These are phyloP conservation scores for Gaeumannomyces sp. DNA, from an alignment of 2,329 filamentous ascomycete species.

Conservation along the genomic window DNA sequence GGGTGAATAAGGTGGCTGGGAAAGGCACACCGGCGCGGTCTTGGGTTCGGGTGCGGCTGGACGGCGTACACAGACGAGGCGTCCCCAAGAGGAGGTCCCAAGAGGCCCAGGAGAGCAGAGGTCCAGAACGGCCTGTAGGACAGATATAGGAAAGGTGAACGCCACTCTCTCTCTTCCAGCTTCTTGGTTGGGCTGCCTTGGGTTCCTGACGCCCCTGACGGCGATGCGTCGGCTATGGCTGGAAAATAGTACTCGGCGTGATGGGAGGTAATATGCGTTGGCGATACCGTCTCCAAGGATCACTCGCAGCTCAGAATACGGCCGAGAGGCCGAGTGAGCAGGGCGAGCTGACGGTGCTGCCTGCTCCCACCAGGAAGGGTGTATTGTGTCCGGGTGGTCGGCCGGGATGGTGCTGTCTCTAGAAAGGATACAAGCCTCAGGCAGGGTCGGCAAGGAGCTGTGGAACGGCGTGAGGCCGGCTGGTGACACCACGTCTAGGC, in stretches of 20 bases:
- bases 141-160: not conserved
- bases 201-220: no score
- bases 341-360: not conserved
- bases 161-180: not conserved
- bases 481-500: not conserved
- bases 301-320: not conserved
- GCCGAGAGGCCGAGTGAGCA: not conserved
- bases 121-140: not conserved
- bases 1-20: no score
- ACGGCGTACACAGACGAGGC: not conserved
- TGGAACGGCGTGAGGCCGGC: not conserved
- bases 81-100: not conserved
- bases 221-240: not conserved
- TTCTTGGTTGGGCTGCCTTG: not conserved
- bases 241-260: not conserved
- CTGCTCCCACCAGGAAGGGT: not conserved
- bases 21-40: no score
- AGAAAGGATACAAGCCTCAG: not conserved
- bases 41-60: not conserved
- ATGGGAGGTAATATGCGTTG: not conserved
- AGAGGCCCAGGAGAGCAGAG: not conserved
- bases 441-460: not conserved
- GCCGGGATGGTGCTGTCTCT: no score
- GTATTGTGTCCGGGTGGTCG: not conserved
- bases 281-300: not conserved